Evolutionary conservation across 257 asterid species (phyloP).

Genomic region (Echium plantagineum): DNA sequence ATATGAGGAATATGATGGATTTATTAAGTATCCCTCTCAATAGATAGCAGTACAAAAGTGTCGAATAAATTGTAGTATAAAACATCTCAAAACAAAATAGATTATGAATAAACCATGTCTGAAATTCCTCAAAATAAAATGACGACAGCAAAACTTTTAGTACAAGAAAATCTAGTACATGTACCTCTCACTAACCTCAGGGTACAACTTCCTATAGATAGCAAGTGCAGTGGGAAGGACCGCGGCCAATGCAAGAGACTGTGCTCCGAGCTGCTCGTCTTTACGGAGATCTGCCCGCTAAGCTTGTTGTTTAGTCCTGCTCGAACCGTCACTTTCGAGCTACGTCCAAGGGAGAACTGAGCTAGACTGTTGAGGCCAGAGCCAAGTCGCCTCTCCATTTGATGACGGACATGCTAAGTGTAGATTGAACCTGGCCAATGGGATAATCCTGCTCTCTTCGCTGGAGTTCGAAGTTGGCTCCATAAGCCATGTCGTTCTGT

Average conservation of each 20-base stretch:
- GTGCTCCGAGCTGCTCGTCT: conserved; percentile 93
- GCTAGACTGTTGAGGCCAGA: conserved; percentile 54
- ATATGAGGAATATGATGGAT: background rate
- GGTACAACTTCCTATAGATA: conserved; percentile 61
- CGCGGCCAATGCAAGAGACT: conserved; percentile 75
- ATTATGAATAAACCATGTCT: background rate
- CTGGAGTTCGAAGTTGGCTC: conserved; percentile 85
- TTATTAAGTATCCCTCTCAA: background rate
- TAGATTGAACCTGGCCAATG: conserved; percentile 80
- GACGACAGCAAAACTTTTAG: conserved; percentile 14
- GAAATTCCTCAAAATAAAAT: conserved; percentile 13
- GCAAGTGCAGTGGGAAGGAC: conserved; percentile 59
- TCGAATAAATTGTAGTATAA: background rate
- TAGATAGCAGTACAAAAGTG: background rate
- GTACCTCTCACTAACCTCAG: conserved; percentile 46
- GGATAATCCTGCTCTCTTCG: conserved; percentile 74
- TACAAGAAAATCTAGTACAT: conserved; percentile 38
- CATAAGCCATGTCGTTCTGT: conserved; percentile 70
- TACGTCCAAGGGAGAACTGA: conserved; percentile 61
- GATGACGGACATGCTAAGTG: conserved; percentile 57
- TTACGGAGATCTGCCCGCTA: conserved; percentile 83
- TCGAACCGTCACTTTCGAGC: conserved; percentile 75
- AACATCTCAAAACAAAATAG: background rate
- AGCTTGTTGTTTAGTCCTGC: conserved; percentile 92
- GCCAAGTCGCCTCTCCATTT: conserved; percentile 97